Percentiles rank a stretch among this genome's conserved stretches.
phyloP scores from a whole-genome alignment of 129 eudicot genomes.

The Solidago caesia region DNA sequence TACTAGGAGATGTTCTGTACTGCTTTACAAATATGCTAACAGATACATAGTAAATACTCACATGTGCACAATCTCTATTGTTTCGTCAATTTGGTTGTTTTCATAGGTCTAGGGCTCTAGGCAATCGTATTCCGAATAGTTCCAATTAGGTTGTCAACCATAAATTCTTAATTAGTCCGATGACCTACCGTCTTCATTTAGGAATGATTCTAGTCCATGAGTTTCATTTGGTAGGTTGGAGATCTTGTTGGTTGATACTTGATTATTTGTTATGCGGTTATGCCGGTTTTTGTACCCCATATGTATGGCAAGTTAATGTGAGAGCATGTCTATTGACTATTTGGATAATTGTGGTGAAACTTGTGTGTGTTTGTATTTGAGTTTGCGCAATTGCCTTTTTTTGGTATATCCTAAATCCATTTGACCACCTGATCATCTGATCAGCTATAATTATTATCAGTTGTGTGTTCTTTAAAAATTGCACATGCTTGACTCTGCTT shows the following conservation, averaged over 20 bases:
- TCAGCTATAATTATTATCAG: too few species aligned
- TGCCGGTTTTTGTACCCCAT: not conserved
- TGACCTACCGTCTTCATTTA: not conserved
- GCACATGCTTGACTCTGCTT: constrained; percentile 7
- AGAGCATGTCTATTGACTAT: too few species aligned
- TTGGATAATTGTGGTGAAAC: too few species aligned
- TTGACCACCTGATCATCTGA: too few species aligned
- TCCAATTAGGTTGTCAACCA: not conserved
- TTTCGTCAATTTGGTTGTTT: not conserved
- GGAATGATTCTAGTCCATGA: not conserved
- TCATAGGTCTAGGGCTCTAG: not conserved
- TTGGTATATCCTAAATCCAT: too few species aligned
- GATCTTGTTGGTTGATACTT: constrained; percentile 9
- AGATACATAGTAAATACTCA: too few species aligned
- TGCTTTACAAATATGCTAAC: too few species aligned
- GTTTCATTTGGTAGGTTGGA: not conserved
- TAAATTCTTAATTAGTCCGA: not conserved
- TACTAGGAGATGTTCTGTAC: too few species aligned
- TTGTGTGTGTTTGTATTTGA: too few species aligned
- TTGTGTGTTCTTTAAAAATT: not conserved
- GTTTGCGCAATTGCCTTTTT: too few species aligned
- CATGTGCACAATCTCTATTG: not conserved
- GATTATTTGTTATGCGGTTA: not conserved
- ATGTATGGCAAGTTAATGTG: not conserved
- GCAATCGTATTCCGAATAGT: not conserved